phyloP scores from a whole-genome alignment of 176 grass and related monocot species.

The Luzula sylvatica region DNA sequence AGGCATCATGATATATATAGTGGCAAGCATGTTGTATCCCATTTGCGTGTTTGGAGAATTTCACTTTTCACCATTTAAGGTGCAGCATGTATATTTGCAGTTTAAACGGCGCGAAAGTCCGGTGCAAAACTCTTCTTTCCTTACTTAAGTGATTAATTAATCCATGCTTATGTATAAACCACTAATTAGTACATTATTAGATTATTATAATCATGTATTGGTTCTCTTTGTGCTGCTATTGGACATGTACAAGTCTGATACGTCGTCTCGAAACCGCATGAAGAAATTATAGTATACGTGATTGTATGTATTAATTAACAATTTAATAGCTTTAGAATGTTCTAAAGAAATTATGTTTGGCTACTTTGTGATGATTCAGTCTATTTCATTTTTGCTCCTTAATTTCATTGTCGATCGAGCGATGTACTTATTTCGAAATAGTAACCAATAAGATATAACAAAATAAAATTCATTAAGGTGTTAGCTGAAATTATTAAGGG shows the following conservation, averaged over 20 bases:
- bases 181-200: conserved; percentile 8
- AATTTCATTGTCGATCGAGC: no score
- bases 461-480: no score
- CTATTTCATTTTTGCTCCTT: neutral
- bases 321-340: conserved; percentile 10
- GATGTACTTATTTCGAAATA: no score
- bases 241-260: conserved; percentile 3
- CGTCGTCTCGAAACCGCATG: conserved; percentile 5
- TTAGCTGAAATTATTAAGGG: no score
- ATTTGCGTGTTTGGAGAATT: conserved; percentile 8
- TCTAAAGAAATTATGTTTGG: neutral
- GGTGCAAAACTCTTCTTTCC: conserved; percentile 9
- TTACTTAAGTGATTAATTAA: neutral
- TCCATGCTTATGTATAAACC: conserved; percentile 17
- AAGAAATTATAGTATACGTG: neutral
- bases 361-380: neutral
- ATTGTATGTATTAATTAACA: no score
- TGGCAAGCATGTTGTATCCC: conserved; percentile 16
- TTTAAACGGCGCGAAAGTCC: conserved; percentile 1
- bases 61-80: neutral
- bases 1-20: conserved; percentile 13
- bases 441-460: no score
- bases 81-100: neutral
- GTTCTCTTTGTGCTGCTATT: neutral
- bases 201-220: conserved; percentile 9